Conservation (phyloP, 257 asterid species). For the Ilex asprella region DNA sequence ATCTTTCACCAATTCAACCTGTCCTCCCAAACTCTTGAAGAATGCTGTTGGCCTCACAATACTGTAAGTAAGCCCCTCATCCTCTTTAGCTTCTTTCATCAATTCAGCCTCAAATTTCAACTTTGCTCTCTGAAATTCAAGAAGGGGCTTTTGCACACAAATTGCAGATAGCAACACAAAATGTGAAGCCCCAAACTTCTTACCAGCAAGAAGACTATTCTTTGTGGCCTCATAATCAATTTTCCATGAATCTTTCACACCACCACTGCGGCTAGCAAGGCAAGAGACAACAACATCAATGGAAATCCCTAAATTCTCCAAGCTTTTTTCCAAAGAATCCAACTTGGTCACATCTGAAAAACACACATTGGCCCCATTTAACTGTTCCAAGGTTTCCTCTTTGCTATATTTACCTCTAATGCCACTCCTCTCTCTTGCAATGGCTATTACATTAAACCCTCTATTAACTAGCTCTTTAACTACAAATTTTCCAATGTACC, state of each 20-base stretch:
- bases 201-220: conserved; percentile 77
- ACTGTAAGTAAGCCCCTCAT: conserved; percentile 53
- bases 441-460: conserved; percentile 79
- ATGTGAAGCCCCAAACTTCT: conserved; percentile 76
- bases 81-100: conserved; percentile 42
- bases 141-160: conserved; percentile 97
- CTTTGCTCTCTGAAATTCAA: conserved; percentile 94
- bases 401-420: conserved; percentile 55
- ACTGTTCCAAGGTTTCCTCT: conserved; percentile 51
- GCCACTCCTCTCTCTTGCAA: conserved; percentile 87
- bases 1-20: conserved; percentile 81
- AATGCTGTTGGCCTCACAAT: conserved; percentile 96
- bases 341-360: conserved; percentile 75
- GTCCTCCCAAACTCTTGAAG: conserved; percentile 97
- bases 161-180: conserved; percentile 86
- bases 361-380: conserved; percentile 62
- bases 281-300: conserved; percentile 93
- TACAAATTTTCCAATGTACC: conserved; percentile 87
- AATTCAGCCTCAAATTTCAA: conserved; percentile 76
- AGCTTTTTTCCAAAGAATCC: conserved; percentile 45
- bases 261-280: conserved; percentile 90
- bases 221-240: conserved; percentile 90
- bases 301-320: conserved; percentile 40
- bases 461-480: conserved; percentile 65
- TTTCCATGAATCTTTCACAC: conserved; percentile 87